phyloP scores from a whole-genome alignment of 805 yeast species.

The Ogataea henricii region DNA sequence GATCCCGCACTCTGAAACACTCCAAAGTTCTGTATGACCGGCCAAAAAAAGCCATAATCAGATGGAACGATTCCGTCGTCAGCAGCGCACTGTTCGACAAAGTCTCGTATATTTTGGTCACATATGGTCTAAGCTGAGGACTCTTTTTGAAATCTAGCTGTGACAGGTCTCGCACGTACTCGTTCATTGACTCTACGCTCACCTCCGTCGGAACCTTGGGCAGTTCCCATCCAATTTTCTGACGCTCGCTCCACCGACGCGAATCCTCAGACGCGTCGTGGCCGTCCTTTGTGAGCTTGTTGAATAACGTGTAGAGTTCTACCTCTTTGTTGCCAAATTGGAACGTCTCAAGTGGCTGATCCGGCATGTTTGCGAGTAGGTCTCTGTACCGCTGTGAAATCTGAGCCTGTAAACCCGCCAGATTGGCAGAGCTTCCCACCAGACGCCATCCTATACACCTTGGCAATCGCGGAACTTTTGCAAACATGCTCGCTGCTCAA shows the following conservation, averaged over 20 bases:
- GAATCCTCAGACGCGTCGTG: conserved; percentile 2
- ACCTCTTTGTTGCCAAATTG: conserved; percentile 8
- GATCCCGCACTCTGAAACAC: conserved; percentile 15
- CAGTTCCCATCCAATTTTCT: conserved; percentile 1
- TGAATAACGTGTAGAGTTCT: conserved; percentile 7
- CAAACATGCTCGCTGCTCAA: too few relatives aligned
- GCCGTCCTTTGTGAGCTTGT: conserved; percentile 8
- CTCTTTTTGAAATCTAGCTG: conserved; percentile 6
- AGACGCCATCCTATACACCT: not conserved
- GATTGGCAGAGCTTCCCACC: not conserved
- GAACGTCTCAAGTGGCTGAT: not conserved
- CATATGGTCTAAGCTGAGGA: conserved; percentile 5
- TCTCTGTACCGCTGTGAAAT: conserved; percentile 1
- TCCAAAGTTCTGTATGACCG: conserved; percentile 14
- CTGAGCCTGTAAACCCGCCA: not conserved
- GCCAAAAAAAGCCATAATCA: conserved; percentile 15
- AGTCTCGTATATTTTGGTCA: conserved; percentile 12
- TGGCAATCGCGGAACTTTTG: too few relatives aligned
- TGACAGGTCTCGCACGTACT: conserved; percentile 11
- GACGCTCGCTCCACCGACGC: conserved; percentile 7
- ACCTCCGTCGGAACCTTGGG: conserved; percentile 13
- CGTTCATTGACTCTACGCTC: conserved; percentile 8
- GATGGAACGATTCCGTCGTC: conserved; percentile 12
- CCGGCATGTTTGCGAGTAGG: not conserved
- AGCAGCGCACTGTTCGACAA: conserved; percentile 12